Percentiles rank a stretch among this genome's conserved stretches.
These are phyloP conservation scores for Beauveria bassiana DNA, from an alignment of 2,329 filamentous ascomycete genomes.

Conservation along the genomic window DNA sequence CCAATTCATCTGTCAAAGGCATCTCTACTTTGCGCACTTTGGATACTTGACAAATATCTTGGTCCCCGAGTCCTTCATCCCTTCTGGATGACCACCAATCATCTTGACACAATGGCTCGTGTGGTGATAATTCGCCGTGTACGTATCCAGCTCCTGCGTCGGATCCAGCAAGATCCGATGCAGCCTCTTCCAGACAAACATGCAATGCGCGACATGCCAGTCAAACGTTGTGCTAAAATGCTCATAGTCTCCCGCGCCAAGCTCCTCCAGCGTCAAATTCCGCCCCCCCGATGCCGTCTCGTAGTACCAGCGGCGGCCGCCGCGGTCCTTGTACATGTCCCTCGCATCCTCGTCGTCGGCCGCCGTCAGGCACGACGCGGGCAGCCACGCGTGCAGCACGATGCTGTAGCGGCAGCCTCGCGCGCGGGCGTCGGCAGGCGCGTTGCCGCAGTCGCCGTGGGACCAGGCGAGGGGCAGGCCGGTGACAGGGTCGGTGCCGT, in stretches of 20 bases:
- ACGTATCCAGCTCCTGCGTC: slow-evolving; percentile 14
- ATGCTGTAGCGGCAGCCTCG: slow-evolving; percentile 15
- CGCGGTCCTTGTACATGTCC: slow-evolving; percentile 15
- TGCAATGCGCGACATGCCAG: slow-evolving; percentile 18
- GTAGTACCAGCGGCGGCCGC: slow-evolving; percentile 14
- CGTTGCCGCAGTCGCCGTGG: slow-evolving; percentile 17
- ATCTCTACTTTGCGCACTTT: slow-evolving; percentile 10
- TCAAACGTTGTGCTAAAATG: slow-evolving; percentile 16
- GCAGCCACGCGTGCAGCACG: slow-evolving; percentile 18
- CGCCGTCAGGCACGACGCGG: slow-evolving; percentile 14
- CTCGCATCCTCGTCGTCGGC: slow-evolving; percentile 18
- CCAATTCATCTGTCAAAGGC: not conserved
- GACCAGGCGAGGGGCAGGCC: slow-evolving; percentile 15
- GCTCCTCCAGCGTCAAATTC: slow-evolving; percentile 16
- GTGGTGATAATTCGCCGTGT: slow-evolving; percentile 17
- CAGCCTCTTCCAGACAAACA: slow-evolving; percentile 18
- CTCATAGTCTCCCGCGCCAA: slow-evolving; percentile 13
- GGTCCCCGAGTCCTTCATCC: slow-evolving; percentile 14
- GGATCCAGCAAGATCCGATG: slow-evolving; percentile 16
- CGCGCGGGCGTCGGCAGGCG: slow-evolving; percentile 12
- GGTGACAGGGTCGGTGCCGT: slow-evolving; percentile 13
- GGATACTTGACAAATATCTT: slow-evolving; percentile 18
- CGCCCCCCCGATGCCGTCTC: slow-evolving; percentile 1
- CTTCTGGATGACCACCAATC: slow-evolving; percentile 13
- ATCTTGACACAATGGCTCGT: slow-evolving; percentile 18